These are phyloP conservation scores for Plantago ovata DNA, from an alignment of 257 asterid genomes.

Conservation along the genomic window DNA sequence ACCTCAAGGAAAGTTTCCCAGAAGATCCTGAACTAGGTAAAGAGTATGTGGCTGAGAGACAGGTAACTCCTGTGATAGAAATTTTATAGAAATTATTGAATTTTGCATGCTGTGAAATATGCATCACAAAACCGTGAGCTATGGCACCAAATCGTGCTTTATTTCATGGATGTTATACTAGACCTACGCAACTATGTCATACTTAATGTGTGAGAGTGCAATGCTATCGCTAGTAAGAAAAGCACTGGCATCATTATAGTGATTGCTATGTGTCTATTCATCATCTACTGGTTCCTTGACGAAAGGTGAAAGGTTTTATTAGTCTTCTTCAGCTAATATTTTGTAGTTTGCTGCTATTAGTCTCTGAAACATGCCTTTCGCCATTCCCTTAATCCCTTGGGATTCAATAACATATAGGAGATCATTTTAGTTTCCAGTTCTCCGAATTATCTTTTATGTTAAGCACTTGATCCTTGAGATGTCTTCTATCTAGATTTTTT, in stretches of 20 bases:
- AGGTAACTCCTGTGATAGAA: conserved; percentile 51
- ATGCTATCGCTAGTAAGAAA: no score
- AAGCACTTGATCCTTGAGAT: background rate
- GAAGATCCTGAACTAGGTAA: conserved; percentile 74
- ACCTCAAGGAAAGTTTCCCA: conserved; percentile 57
- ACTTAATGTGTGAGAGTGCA: no score
- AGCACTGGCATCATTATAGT: no score
- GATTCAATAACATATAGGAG: background rate
- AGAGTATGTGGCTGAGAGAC: conserved; percentile 84
- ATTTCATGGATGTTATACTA: no score
- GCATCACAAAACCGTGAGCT: conserved; percentile 4
- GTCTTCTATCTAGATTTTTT: background rate
- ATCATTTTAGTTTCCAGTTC: conserved; percentile 3
- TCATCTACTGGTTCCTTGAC: no score
- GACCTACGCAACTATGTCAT: no score
- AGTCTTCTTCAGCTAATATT: no score
- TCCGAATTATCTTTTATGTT: background rate
- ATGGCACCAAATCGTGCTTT: no score
- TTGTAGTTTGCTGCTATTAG: no score
- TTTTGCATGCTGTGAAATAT: conserved; percentile 7
- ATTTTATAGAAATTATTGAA: conserved; percentile 7
- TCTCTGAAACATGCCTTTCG: no score
- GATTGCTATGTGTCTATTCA: background rate
- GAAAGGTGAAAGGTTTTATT: no score
- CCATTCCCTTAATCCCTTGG: no score